Evolutionary conservation across 768 basidiomycete species (phyloP), one percentile per base, ranked within the genome.

Genomic region (Gymnopilus junonius): DNA sequence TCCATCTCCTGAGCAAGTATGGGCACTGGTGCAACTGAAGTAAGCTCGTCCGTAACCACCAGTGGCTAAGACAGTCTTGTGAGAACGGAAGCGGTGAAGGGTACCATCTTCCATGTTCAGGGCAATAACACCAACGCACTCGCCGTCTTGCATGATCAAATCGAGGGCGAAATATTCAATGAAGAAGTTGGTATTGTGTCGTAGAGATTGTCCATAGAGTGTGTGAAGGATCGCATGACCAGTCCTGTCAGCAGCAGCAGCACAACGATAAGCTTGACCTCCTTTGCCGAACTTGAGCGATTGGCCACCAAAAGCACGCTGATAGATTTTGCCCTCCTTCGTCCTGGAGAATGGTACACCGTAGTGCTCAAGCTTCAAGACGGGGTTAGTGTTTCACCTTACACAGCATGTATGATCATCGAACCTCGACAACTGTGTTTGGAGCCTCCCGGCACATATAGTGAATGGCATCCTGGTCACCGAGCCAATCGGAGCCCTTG

Each of bases 121-220:
- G 14, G 97, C 97, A 74, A 99, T 93, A 55, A 99, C 97, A 81
- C 97, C 97, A 61, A 99, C 96, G 82, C 97, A 99, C 79, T 98
- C 95, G 69, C 96, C 97, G 66, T 92, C 95, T 75, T 99, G 85
- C 97, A 99, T 99, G 76, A 99, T 94, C 63, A 99, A 82, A 76
- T 99, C 97, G 61, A 97, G 87, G n/a, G 97, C 97, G 76, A 99
- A 99, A 79, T 97, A 99, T 77, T 99, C 97, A 77, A 99, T 99
- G 83, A 99, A 99, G 81, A 98, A 99, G 80, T 99, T 97, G 76
- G 97, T 99, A 84, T 99, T 90, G 84, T 99, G 97, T 62, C 95
- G 91, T 64, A 99, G 88, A 62, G 97, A 99, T 82, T 99, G 97
- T 69, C 97, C 97, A 72, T 99, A 99, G 59, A 99, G 93, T 8